Base-by-base conservation (phyloP, 2,329 filamentous ascomycete species). In the Penicillium sp. region DNA sequence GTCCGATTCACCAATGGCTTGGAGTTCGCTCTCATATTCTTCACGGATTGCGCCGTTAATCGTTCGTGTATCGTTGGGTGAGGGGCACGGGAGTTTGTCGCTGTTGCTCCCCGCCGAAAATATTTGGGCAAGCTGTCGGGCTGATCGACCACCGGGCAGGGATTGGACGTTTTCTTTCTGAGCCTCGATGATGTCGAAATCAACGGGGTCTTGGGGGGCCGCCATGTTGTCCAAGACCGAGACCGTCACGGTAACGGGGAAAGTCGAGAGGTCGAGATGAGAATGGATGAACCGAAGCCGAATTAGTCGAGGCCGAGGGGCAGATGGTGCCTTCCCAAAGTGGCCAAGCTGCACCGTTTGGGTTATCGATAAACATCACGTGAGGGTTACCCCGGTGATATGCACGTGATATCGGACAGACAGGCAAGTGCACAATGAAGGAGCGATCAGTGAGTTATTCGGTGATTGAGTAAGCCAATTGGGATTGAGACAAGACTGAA, bases 161-260 rank as follows among this genome's bases (percentile, higher is more conserved):
- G 92, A 87, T 75, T 97, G 92, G 52, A 99, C 97, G 75, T 99
- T 99, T 78, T 99, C 94, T 77, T 99, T 99, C 67, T 97, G 92
- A 43, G 85, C 86, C 77, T 99, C 94, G 76, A 99, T 97, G 60
- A 97, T 84, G 67, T 96, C 90, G 78, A 99, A 97, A 77, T 80
- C 72, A 61, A 80, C 74, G 46, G 77, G 67, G 59, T 79, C 77
- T 36, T 76, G 71, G 39, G 71, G 65, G 54, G 62, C 67, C 65
- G 74, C 68, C 75, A 78, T 77, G 28, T 63, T 67, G 64, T 23
- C 63, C 64, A 84, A 7, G 77, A 85, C 40, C 45, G 81, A 18
- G 8, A 19, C 11, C n/a, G n/a, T n/a, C n/a, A n/a, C n/a, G n/a
- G n/a, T n/a, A n/a, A n/a, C n/a, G n/a, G n/a, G n/a, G n/a, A n/a